Percentiles rank a stretch among this genome's conserved stretches.
Evolutionary conservation across 768 basidiomycete genomes (phyloP).

Genomic region (Serendipita sp.): DNA sequence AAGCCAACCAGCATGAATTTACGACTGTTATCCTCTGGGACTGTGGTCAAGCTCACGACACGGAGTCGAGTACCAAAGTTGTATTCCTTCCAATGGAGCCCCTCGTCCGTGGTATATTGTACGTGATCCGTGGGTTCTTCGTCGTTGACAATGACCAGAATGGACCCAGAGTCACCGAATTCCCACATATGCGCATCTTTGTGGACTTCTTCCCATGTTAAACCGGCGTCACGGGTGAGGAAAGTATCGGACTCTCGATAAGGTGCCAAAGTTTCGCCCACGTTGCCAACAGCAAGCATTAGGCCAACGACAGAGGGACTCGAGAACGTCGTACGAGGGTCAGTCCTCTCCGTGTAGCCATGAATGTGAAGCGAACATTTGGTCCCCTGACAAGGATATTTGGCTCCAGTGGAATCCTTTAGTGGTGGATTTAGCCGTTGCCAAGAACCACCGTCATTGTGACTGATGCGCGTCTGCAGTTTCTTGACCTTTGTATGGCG

Average conservation of each 20-base stretch:
- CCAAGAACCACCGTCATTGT: conserved; percentile 95
- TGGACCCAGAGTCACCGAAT: conserved; percentile 91
- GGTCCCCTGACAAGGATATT: conserved; percentile 52
- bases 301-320: conserved; percentile 84
- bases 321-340: conserved; percentile 84
- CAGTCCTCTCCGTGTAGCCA: conserved; percentile 85
- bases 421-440: conserved; percentile 60
- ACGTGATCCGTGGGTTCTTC: conserved; percentile 84
- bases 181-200: conserved; percentile 98
- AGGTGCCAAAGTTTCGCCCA: conserved; percentile 62
- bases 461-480: conserved; percentile 76
- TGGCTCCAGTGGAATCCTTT: conserved; percentile 53
- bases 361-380: conserved; percentile 80
- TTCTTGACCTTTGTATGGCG: conserved; percentile 51
- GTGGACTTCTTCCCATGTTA: conserved; percentile 96
- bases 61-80: conserved; percentile 52
- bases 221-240: conserved; percentile 89
- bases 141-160: conserved; percentile 88
- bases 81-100: conserved; percentile 75
- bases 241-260: conserved; percentile 90
- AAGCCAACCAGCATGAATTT: conserved; percentile 75
- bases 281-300: conserved; percentile 92
- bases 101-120: conserved; percentile 81
- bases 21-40: conserved; percentile 78
- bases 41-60: conserved; percentile 65